Base-by-base conservation (phyloP, 352 stramenopile genomes). In the Globisporangium parvum region DNA sequence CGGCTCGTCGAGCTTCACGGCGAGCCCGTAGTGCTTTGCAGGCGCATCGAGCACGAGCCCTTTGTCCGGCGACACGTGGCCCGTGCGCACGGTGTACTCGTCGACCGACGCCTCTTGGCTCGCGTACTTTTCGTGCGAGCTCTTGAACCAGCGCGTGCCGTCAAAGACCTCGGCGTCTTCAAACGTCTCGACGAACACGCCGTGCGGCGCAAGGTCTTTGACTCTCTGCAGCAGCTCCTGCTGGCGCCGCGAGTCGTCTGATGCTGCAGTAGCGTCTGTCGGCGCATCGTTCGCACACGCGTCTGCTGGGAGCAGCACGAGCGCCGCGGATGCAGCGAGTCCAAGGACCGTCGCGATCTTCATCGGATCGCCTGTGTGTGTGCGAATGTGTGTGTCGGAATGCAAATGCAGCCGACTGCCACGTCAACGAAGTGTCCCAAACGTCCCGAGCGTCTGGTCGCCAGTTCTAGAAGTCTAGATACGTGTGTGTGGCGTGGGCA, bases 11-110 rank as follows among this genome's bases (percentile, higher is more conserved):
- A 95, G 61, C 65, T 83, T 83, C 10, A 87, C 79, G 3, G 69
- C 78, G n/a, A 95, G 69, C 0, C 80, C 82, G 62, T 95, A 95
- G 66, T 93, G 82, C 55, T 82, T 85, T 20, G 85, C 85, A 0
- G 78, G 71, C 28, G 63, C 67, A 23, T 91, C 69, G 39, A 95
- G 67, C 61, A 95, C 77, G 17, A 95, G 74, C 1, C 74, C 82
- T 53, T 68, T 83, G 62, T 95, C 76, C 37, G 77, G 67, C 40
- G 71, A 71, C 39, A 85, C 51, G 45, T 86, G 70, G 24, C 69
- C 75, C 24, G 76, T 73, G 52, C 72, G 67, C 40, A 85, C 55
- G 52, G 67, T 83, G 67, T 90, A 78, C 61, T 86, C 71, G 5
- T 90, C 69, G 1, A 95, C 51, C 9, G 63, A 66, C 49, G 88